Evolutionary conservation across 2,329 filamentous ascomycete species (phyloP).

Genomic region (Sporothrix protearum): DNA sequence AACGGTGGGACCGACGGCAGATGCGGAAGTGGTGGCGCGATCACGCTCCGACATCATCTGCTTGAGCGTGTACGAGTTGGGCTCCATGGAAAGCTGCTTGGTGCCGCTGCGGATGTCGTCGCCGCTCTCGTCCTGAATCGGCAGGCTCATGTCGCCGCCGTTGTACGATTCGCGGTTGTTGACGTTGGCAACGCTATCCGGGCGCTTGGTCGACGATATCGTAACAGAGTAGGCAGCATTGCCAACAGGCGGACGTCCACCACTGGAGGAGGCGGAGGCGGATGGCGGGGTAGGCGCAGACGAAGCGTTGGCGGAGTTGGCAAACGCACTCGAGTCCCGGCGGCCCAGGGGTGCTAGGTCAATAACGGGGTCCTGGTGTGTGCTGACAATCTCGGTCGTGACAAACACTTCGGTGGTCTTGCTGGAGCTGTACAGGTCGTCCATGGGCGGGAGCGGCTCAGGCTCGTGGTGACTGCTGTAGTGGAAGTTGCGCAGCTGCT

Average conservation of each 20-base stretch:
- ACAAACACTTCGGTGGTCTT: conserved; percentile 65
- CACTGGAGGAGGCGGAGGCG: not conserved
- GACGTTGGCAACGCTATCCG: conserved; percentile 25
- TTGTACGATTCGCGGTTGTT: conserved; percentile 29
- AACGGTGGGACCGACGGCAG: not conserved
- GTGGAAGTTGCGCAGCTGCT: conserved; percentile 56
- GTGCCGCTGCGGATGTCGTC: not conserved
- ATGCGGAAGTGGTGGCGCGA: not conserved
- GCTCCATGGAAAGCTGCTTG: not conserved
- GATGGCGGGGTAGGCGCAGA: not conserved
- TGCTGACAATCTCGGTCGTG: conserved; percentile 47
- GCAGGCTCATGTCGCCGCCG: conserved; percentile 32
- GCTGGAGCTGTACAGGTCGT: conserved; percentile 46
- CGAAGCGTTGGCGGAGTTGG: not conserved
- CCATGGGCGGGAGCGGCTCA: conserved; percentile 39
- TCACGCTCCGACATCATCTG: not conserved
- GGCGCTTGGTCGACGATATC: conserved; percentile 43
- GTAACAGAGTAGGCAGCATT: conserved; percentile 47
- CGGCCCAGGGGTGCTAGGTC: conserved; percentile 37
- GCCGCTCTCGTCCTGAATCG: conserved; percentile 30
- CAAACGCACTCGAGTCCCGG: conserved; percentile 25
- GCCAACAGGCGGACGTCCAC: conserved; percentile 24
- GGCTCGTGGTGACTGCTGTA: conserved; percentile 49
- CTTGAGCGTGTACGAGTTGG: not conserved
- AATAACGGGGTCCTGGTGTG: conserved; percentile 30